Evolutionary conservation across 1,284 basidiomycete genomes (phyloP), one percentile per base, ranked within the genome.

Genomic region (Mycosarcoma maydis): DNA sequence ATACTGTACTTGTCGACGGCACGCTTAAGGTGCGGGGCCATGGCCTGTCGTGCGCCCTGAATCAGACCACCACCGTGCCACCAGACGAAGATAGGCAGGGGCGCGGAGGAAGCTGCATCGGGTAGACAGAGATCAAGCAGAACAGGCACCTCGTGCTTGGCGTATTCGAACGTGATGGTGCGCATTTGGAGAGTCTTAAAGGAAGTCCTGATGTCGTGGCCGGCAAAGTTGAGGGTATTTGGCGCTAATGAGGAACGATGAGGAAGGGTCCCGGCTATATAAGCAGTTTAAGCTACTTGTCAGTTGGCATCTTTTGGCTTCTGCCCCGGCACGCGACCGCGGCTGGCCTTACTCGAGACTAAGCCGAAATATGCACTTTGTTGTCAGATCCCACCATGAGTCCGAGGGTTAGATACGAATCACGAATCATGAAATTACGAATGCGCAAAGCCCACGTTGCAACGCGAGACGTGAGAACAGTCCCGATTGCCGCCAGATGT

Each of bases 11-110:
- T 67, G 45, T 73, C 61, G 22, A 62, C 62, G 8, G 72, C 60
- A 13, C 65, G 53, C n/a, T 51, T 53, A 29, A 73, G 57, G 22
- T 73, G 72, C 3, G 62, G 57, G 2, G 72, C 58, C 52, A 66
- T 56, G 24, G 47, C 37, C 34, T 66, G 56, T 3, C 68, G 29
- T n/a, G 56, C 39, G n/a, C 72, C 72, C 29, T 72, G 68, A 23
- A 73, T 65, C 11, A 67, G 55, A 8, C 72, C 72, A 16, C 72
- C 72, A 16, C 72, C 68, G 36, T 73, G 72, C 52, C 55, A 61
- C 64, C 72, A 72, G 29, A 66, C 24, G 23, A 71, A 57, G 50
- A 73, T 46, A 34, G 72, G 69, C 20, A 71, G 47, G 3, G 68
- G 60, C 11, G 22, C 16, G 24, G 53, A 49, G 10, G 60, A 40